Percentiles rank a stretch among this genome's conserved stretches.
These are phyloP conservation scores for Trifolium repens DNA, from an alignment of 306 rosid genomes.

Conservation along the genomic window DNA sequence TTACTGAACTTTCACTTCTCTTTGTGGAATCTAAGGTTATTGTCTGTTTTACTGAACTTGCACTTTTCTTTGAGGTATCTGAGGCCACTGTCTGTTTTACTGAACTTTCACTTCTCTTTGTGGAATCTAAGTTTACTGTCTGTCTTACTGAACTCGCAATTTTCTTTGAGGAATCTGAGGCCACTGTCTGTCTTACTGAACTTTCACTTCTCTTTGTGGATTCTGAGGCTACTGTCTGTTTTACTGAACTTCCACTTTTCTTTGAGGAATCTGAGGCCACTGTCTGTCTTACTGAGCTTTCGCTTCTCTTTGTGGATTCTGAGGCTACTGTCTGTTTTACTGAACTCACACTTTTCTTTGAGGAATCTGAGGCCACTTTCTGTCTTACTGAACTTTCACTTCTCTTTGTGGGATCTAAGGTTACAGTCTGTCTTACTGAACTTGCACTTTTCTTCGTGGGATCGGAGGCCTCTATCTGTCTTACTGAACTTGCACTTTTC, in stretches of 20 bases:
- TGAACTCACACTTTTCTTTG: not conserved
- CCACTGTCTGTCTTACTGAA: not conserved
- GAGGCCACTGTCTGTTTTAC: constrained; percentile 17
- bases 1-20: constrained; percentile 48
- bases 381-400: not conserved
- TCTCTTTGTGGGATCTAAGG: not conserved
- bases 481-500: constrained; percentile 35
- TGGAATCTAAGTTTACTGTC: constrained; percentile 42
- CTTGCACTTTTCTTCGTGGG: constrained; percentile 1
- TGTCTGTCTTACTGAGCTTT: constrained; percentile 31
- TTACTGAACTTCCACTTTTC: constrained; percentile 50
- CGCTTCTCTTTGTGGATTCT: constrained; percentile 43
- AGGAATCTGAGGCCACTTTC: no score
- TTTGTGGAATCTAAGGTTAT: constrained; percentile 46
- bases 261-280: constrained; percentile 38
- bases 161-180: not conserved
- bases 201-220: not conserved
- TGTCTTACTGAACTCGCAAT: constrained; percentile 38
- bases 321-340: not conserved
- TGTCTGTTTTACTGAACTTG: not conserved
- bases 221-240: constrained; percentile 2
- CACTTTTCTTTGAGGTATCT: constrained; percentile 1
- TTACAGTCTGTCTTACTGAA: constrained; percentile 16
- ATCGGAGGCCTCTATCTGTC: constrained; percentile 41
- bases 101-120: constrained; percentile 50